Base-by-base conservation (phyloP, 331 rosid species). In the Quercus tomentella region DNA sequence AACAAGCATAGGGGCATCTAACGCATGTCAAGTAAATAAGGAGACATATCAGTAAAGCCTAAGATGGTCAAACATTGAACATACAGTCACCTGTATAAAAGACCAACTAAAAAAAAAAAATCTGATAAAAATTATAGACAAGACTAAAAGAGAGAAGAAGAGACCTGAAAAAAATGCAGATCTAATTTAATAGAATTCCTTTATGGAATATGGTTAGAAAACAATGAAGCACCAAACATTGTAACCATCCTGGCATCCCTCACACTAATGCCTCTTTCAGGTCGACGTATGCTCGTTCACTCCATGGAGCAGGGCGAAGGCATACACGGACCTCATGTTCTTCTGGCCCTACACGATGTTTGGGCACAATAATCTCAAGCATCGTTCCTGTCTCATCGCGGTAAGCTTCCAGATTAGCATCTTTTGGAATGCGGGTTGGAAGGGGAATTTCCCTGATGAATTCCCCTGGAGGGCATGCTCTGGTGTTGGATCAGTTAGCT, bases 381-480 rank as follows among this genome's bases (percentile, higher is more conserved):
- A 73, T 68, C 6, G 84, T 73, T 56, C 87, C 89, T 1, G 87
- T 80, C 78, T 80, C 87, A 28, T 80, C 87, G 6, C 80, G 83
- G 63, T 86, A 86, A 0, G 89, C 89, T 82, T 86, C 89, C 79
- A 86, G 73, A 22, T 82, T 83, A 43, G 84, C 89, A 70, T 86
- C 87, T 70, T 86, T 87, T 4, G 89, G 89, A 66, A 86, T 86
- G 43, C 85, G 80, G 66, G 89, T 80, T 23, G 84, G 82, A 37
- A 86, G 89, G 22, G 82, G 60, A 43, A 86, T 83, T 55, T 86
- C 89, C 75, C 89, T 80, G 31, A 86, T 73, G 11, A 86, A 86
- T 28, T 86, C 87, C 76, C 89, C 89, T 1, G 87, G 85, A 49
- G 89, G 89, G 56, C 89, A 86, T 86, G 89, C 85, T 86, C 89